Evolutionary conservation across 2,329 filamentous ascomycete species (phyloP).

Genomic region (Penicillium griseofulvum): DNA sequence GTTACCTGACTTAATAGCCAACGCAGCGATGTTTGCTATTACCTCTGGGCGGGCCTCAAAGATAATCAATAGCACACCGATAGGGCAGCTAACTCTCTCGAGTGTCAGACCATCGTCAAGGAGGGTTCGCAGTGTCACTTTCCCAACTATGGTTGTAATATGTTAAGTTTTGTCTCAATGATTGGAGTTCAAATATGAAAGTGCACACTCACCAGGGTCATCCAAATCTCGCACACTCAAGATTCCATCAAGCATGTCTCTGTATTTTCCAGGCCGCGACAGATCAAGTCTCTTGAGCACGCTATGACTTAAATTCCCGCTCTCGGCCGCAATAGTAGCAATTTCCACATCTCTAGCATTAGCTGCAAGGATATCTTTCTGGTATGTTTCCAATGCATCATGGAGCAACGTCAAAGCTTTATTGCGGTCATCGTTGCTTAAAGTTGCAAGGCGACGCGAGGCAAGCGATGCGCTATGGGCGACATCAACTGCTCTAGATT

Average conservation of each 20-base stretch:
- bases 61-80: slow-evolving; percentile 96
- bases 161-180: slow-evolving; percentile 10
- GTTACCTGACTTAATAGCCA: slow-evolving; percentile 96
- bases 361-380: slow-evolving; percentile 75
- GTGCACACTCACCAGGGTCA: slow-evolving; percentile 71
- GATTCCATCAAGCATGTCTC: slow-evolving; percentile 96
- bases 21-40: slow-evolving; percentile 93
- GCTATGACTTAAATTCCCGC: slow-evolving; percentile 74
- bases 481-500: slow-evolving; percentile 73
- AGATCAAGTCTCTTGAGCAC: slow-evolving; percentile 87
- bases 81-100: slow-evolving; percentile 87
- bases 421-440: slow-evolving; percentile 75
- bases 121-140: slow-evolving; percentile 75
- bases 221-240: slow-evolving; percentile 78
- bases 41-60: slow-evolving; percentile 98
- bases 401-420: slow-evolving; percentile 81
- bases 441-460: slow-evolving; percentile 77
- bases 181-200: not conserved
- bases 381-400: slow-evolving; percentile 66
- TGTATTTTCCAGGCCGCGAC: slow-evolving; percentile 83
- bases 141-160: slow-evolving; percentile 63
- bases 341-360: slow-evolving; percentile 78
- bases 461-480: slow-evolving; percentile 76
- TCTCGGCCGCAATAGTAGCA: slow-evolving; percentile 69
- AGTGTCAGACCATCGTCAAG: slow-evolving; percentile 83